Base-by-base conservation (phyloP, 2,329 filamentous ascomycete species). In the Penicillium capsulatum region DNA sequence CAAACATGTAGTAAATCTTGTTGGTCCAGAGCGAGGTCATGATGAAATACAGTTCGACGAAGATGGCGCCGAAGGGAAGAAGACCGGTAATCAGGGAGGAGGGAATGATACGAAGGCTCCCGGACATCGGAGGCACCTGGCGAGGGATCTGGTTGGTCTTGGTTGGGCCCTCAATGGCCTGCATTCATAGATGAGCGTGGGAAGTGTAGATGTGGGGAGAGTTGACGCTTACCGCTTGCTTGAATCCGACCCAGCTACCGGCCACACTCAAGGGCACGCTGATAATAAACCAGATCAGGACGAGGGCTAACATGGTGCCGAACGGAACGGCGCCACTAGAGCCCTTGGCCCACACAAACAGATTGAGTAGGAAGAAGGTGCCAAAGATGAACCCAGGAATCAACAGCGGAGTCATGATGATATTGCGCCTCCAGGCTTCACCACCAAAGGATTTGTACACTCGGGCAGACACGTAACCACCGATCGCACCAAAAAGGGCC, bases 1-100 rank as follows among this genome's bases (percentile, higher is more conserved):
- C 92, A 58, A 98, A 98, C 92, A 98, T 98, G 77, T 98, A 98
- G 75, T 98, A 98, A 52, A 98, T 92, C 68, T 92, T 88, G 72
- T 84, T 91, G 68, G 94, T 95, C 92, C 92, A 98, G 62, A 98
- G 91, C 17, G 87, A 94, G 69, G 84, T 94, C 87, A 98, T 94
- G 72, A 98, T 96, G 69, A 97, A 97, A 76, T 95, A 97, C 2
- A 98, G 81, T 70, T 98, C 92, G 32, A 97, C 90, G 53, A 97
- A 96, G 61, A 98, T 97, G 47, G 92, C 91, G 32, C 86, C 89
- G 58, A 98, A 98, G 0, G 92, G 92, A 17, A 97, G 75, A 35
- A 97, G 82, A 36, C 92, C 92, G 16, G 94, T 91, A 15, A 97
- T 77, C 11, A 96, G 76, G 78, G 95, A 91, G 50, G 86, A 94